Base-by-base conservation (phyloP, 2,329 filamentous ascomycete genomes). In the Aureobasidium sp. region DNA sequence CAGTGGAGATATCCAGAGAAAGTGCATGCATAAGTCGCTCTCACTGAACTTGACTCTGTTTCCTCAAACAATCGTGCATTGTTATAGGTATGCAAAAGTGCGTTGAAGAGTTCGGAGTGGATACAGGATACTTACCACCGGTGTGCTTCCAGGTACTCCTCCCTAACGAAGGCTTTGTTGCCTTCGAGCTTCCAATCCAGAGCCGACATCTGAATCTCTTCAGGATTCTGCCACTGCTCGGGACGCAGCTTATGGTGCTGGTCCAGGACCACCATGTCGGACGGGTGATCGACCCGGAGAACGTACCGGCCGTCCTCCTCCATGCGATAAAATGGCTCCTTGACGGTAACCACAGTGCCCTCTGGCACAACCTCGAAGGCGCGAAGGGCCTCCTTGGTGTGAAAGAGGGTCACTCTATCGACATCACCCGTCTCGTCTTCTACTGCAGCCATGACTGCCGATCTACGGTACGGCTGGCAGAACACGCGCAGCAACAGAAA, bases 371-470 rank as follows among this genome's bases (percentile, higher is more conserved):
- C 51, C 6, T 65, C 55, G 2, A 63, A 37, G 32, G 52, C 32
- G 7, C 17, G 34, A 23, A 56, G 42, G 27, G 41, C 17, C n/a
- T 48, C 42, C 15, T 66, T 57, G 50, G 61, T 47, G 23, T 68
- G 66, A 57, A 65, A 67, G 29, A 70, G 53, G 1, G 63, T 41
- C 7, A 70, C 36, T 2, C 64, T 56, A 50, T 77, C 67, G 68
- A 76, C 67, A 66, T 75, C 64, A 67, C 75, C 62, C 62, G 73
- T 26, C 64, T 76, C 53, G 70, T 78, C 68, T 62, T 71, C 64
- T 68, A 78, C 65, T 62, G 60, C 64, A 26, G 63, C 66, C 41
- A 64, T 46, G 2, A 67, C 53, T 1, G 56, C 63, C 39, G 52
- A 34, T 15, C 42, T 50, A 23, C 53, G 55, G 2, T 26, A 29